phyloP scores from a whole-genome alignment of 1,139 yeast species.

The Geotrichum citri-aurantii region DNA sequence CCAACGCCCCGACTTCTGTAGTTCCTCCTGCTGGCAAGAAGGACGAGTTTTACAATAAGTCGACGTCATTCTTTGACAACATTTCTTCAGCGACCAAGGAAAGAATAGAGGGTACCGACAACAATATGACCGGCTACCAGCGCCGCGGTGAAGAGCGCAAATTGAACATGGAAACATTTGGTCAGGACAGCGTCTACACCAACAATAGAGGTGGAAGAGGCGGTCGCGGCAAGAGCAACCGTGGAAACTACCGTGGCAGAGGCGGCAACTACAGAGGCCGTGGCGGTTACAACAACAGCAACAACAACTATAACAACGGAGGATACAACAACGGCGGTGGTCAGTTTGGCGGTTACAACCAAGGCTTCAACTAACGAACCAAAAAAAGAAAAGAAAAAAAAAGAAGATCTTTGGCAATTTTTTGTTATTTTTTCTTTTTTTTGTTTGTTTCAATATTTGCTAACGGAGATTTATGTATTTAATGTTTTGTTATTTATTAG shows the following conservation, averaged over 20 bases:
- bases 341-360: constrained; percentile 5
- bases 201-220: constrained; percentile 33
- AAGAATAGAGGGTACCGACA: constrained; percentile 33
- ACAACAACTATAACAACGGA: background rate
- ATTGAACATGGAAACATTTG: constrained; percentile 63
- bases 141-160: constrained; percentile 60
- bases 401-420: background rate
- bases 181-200: constrained; percentile 40
- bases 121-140: constrained; percentile 34
- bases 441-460: too few relatives aligned
- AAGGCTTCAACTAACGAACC: constrained; percentile 7
- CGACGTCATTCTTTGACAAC: constrained; percentile 74
- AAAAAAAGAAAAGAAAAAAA: too few relatives aligned
- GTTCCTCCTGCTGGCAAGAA: constrained; percentile 22
- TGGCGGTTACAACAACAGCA: constrained; percentile 6
- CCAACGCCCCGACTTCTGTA: constrained; percentile 16
- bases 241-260: constrained; percentile 7
- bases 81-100: constrained; percentile 53
- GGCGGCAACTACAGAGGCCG: constrained; percentile 22
- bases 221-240: constrained; percentile 29
- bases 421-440: background rate
- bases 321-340: constrained; percentile 5
- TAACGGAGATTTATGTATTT: background rate
- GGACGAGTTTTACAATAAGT: constrained; percentile 52
- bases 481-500: constrained; percentile 4